Conservation (phyloP, 305 asterid genomes). For the Solanum chacoense region DNA sequence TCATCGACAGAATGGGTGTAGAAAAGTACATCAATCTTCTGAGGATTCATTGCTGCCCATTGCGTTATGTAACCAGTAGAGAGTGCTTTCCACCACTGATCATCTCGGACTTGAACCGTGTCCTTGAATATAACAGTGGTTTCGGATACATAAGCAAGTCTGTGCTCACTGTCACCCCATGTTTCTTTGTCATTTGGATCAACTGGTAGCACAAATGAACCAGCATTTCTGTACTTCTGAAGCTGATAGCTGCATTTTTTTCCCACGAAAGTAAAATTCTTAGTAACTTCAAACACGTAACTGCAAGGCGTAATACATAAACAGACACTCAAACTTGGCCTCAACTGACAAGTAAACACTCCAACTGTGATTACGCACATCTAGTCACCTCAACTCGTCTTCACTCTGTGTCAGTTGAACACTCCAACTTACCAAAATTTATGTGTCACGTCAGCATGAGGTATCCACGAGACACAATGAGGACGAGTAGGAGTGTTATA, state of each 20-base stretch:
- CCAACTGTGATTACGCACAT: background rate
- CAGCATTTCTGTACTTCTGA: conserved; percentile 83
- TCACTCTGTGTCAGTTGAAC: background rate
- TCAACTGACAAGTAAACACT: background rate
- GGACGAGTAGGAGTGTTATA: background rate
- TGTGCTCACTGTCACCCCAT: conserved; percentile 94
- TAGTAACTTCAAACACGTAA: background rate
- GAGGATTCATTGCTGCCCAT: conserved; percentile 95
- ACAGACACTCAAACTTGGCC: background rate
- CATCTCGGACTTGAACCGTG: conserved; percentile 73
- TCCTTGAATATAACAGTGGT: conserved; percentile 92
- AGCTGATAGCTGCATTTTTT: conserved; percentile 66
- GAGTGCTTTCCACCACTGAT: conserved; percentile 97
- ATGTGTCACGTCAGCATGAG: background rate
- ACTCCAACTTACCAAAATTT: background rate
- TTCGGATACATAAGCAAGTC: conserved; percentile 85
- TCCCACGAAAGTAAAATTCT: background rate
- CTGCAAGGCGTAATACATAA: background rate
- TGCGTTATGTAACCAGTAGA: conserved; percentile 79
- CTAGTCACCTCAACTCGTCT: background rate
- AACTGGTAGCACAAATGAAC: conserved; percentile 76
- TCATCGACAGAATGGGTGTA: conserved; percentile 71
- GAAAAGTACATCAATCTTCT: conserved; percentile 71
- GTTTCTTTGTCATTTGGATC: conserved; percentile 81
- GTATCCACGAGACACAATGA: background rate